Conservation (phyloP, 2,329 filamentous ascomycete species). For the Neopestalotiopsis sp. region DNA sequence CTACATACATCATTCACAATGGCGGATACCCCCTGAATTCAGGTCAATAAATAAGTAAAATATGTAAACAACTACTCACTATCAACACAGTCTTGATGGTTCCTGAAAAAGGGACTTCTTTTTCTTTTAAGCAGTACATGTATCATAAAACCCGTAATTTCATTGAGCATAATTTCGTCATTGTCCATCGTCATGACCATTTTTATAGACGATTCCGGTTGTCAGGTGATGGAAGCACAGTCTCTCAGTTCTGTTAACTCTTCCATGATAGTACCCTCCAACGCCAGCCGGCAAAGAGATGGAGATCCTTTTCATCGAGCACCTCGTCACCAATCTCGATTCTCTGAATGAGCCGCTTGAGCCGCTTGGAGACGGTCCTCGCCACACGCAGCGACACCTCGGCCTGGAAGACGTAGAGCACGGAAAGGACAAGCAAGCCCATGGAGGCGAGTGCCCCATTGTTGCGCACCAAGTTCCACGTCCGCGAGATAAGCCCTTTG, state of each 20-base stretch:
- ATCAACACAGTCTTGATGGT: not conserved
- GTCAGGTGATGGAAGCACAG: not conserved
- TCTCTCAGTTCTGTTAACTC: not conserved
- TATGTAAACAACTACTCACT: not conserved
- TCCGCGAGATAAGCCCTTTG: conserved; percentile 54
- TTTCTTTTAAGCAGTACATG: not conserved
- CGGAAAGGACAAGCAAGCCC: conserved; percentile 60
- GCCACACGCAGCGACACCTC: conserved; percentile 62
- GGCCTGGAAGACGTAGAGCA: conserved; percentile 63
- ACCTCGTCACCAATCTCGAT: conserved; percentile 53
- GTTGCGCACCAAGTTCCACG: conserved; percentile 50
- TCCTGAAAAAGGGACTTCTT: not conserved
- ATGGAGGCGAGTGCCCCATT: conserved; percentile 52
- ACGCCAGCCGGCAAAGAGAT: conserved; percentile 57
- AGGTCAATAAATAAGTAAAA: not conserved
- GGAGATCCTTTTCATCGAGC: conserved; percentile 54
- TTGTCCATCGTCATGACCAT: not conserved
- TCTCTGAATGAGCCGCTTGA: conserved; percentile 52
- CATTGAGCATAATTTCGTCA: not conserved
- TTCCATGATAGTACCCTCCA: conserved; percentile 59
- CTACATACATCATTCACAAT: not conserved
- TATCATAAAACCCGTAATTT: not conserved
- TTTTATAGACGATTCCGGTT: no score
- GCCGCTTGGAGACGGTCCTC: conserved; percentile 53
- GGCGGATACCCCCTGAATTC: not conserved